Evolutionary conservation across 2,329 filamentous ascomycete genomes (phyloP), one percentile per base, ranked within the genome.

Genomic region (Verticillium dahliae): DNA sequence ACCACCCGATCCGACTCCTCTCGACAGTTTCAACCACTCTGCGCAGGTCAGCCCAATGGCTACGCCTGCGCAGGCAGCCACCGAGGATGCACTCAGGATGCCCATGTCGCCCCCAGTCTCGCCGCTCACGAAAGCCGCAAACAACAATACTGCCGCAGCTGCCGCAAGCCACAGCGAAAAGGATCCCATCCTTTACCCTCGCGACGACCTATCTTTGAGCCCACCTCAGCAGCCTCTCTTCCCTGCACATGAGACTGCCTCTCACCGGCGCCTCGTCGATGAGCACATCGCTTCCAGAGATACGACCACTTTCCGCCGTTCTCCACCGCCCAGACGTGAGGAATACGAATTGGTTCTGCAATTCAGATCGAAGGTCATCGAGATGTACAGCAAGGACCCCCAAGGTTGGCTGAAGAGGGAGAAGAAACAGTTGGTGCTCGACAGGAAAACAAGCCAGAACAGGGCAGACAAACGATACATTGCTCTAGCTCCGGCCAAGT

Each of bases 61-160:
- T n/a, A 6, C 45, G 18, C 45, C n/a, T 10, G 45, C 45, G 45
- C 45, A 27, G 10, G 45, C 6, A 10, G 45, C 45, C 1, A 4
- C n/a, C 4, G 27, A 5, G 15, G 54, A 56, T 56, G 54, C 54
- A 65, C 72, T 70, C 52, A 72, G 70, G 31, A 72, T 75, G 66
- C 78, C 75, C 56, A 77, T 85, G 67, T 88, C 85, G 38, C 85
- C 85, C 33, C 85, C 85, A 3, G 79, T 86, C 60, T 87, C 85
- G 37, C 81, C 81, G 10, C 78, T 78, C 61, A 78, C 75, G 62
- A 78, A 77, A 59, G 64, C 72, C 3, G 72, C 76, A 58, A 73
- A 77, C 57, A 70, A 71, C 35, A 67, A 70, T 55, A 69, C 66
- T 37, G 68, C 73, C 39, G 66, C 68, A 3, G 73, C 73, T 14